Base-by-base conservation (phyloP, 2,329 filamentous ascomycete species). In the Tolypocladium guangdongense region DNA sequence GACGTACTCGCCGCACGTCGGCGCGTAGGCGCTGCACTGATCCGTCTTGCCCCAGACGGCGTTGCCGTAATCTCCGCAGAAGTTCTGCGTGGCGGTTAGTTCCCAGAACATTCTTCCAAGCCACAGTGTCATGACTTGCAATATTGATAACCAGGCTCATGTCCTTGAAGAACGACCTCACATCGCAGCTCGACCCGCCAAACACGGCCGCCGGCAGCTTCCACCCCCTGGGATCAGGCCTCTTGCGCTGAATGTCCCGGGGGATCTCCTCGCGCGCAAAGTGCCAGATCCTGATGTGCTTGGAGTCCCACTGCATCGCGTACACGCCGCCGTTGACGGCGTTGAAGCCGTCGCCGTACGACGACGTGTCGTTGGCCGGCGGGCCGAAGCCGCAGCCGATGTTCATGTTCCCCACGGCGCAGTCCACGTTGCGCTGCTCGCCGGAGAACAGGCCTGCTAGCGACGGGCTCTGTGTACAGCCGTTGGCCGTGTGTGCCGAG, bases 51-150 rank as follows among this genome's bases (percentile, higher is more conserved):
- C 66, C 76, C 76, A 78, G 18, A 69, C 63, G 6, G 65, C 66
- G 43, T 67, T 83, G 0, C 86, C 87, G 76, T 86, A 91, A 61
- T 85, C 81, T 30, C 88, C 88, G 63, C 89, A 93, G 65, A 93
- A 89, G 51, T 87, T 75, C 74, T 77, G n/a, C 27, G 2, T 2
- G 8, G 16, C 0, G 30, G 43, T 46, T 20, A 46, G 43, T 20
- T n/a, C 5, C 16, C 8, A 6, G 14, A 4, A 16, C 7, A 22
- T 45, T 16, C n/a, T 18, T 10, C 22, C 6, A 46, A 16, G n/a
- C n/a, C 20, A 18, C 12, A 27, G 22, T 22, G 24, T 18, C 16
- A 16, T 2, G 22, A 62, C 67, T 62, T 49, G 76, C 75, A 45
- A 83, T 90, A 63, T 90, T 83, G 60, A 90, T 78, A 41, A 88